Conservation (phyloP, 2,329 filamentous ascomycete species). For the Penicillium sp. region DNA sequence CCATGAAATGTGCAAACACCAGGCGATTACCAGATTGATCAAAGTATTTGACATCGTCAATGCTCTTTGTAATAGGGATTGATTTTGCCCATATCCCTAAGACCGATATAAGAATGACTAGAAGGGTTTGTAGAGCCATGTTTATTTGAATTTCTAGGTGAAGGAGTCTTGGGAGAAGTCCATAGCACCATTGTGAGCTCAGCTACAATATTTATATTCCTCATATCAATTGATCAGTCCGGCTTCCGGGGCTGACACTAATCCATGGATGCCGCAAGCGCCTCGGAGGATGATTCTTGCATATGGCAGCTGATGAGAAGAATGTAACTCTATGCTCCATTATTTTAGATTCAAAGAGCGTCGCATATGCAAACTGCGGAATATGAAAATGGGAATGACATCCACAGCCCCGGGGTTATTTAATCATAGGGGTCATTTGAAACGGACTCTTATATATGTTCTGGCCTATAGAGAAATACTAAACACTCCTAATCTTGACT, state of each 20-base stretch:
- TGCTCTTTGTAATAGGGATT: neutral
- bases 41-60: neutral
- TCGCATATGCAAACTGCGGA: neutral
- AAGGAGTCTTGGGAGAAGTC: neutral
- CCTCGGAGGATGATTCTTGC: neutral
- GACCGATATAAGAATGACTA: neutral
- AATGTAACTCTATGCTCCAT: conserved; percentile 11
- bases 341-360: neutral
- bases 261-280: neutral
- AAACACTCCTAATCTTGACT: neutral
- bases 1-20: conserved; percentile 48
- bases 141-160: neutral
- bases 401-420: neutral
- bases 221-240: neutral
- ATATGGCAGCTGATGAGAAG: conserved; percentile 11
- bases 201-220: neutral
- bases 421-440: neutral
- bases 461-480: neutral
- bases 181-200: neutral
- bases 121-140: neutral
- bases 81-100: conserved; percentile 1
- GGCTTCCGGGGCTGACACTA: neutral
- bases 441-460: neutral
- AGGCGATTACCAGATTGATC: conserved; percentile 24
- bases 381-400: neutral